Percentiles rank a stretch among this genome's conserved stretches.
Evolutionary conservation across 2,329 filamentous ascomycete genomes (phyloP).

Genomic region (Trichoderma sp.): DNA sequence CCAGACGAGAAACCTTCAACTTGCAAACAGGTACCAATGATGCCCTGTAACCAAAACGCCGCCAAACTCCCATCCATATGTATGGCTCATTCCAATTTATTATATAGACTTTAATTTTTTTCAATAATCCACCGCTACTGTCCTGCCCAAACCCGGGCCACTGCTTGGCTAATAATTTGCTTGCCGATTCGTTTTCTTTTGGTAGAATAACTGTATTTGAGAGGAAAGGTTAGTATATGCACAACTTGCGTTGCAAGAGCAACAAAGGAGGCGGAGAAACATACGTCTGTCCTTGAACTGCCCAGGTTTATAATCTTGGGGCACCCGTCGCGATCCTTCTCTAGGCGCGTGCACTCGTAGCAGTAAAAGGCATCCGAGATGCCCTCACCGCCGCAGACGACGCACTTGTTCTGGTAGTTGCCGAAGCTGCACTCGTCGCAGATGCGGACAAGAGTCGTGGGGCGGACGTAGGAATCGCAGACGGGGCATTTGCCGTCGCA

Average conservation of each 20-base stretch:
- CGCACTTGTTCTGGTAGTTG: conserved; percentile 99
- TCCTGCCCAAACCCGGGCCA: conserved; percentile 54
- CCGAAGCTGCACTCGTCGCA: conserved; percentile 99
- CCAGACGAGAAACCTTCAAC: not conserved
- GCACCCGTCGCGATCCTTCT: conserved; percentile 96
- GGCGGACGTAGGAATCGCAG: conserved; percentile 98
- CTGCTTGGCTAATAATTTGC: conserved; percentile 56
- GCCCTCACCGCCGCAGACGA: conserved; percentile 96
- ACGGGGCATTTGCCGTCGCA: conserved; percentile 99
- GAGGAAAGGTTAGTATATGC: conserved; percentile 11
- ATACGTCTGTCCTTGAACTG: conserved; percentile 89
- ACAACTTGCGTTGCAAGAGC: too few relatives aligned
- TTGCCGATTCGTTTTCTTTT: conserved; percentile 68
- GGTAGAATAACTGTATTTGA: conserved; percentile 59
- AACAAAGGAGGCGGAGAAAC: conserved; percentile 37
- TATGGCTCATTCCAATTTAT: conserved; percentile 12
- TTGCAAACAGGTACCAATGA: not conserved
- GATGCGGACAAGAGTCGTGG: conserved; percentile 95
- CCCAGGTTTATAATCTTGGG: conserved; percentile 99
- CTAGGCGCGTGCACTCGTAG: conserved; percentile 95
- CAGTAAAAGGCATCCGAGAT: conserved; percentile 99
- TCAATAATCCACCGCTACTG: conserved; percentile 22
- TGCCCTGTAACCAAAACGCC: conserved; percentile 21
- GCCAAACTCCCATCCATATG: conserved; percentile 24
- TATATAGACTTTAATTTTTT: not conserved